Conservation (phyloP, 1,139 yeast species). For the Pichia sp. region DNA sequence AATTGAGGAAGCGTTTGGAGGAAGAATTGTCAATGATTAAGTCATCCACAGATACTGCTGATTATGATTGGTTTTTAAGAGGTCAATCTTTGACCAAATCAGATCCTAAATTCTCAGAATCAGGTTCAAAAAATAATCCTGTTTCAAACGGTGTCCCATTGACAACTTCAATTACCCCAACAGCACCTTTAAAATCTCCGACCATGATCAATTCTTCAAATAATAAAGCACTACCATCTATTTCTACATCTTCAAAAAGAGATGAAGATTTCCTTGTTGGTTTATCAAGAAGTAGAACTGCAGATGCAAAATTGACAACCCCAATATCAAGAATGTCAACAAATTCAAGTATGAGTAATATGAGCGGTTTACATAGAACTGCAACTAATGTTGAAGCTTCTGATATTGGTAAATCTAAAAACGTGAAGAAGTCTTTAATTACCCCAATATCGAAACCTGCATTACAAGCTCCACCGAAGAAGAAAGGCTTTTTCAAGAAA, state of each 20-base stretch:
- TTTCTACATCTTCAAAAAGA: slow-evolving; percentile 19
- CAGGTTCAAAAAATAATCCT: not conserved
- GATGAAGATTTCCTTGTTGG: slow-evolving; percentile 11
- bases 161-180: not conserved
- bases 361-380: slow-evolving; percentile 17
- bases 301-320: slow-evolving; percentile 20
- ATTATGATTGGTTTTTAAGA: slow-evolving; percentile 21
- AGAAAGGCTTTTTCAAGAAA: slow-evolving; percentile 27
- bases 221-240: slow-evolving; percentile 23
- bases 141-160: not conserved
- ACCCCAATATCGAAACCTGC: slow-evolving; percentile 1
- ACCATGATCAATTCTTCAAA: slow-evolving; percentile 15
- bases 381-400: slow-evolving; percentile 25
- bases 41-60: slow-evolving; percentile 13
- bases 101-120: not conserved
- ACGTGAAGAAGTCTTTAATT: slow-evolving; percentile 2
- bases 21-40: slow-evolving; percentile 16
- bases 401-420: slow-evolving; percentile 12
- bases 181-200: slow-evolving; percentile 16
- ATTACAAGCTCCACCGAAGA: slow-evolving; percentile 13
- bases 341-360: not conserved
- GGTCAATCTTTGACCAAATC: not conserved
- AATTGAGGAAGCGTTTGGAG: slow-evolving; percentile 18
- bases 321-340: slow-evolving; percentile 11
- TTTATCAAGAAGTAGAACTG: slow-evolving; percentile 21